These are phyloP conservation scores for Gnetum montanum DNA, from an alignment of 75 land plant genomes.

Conservation along the genomic window DNA sequence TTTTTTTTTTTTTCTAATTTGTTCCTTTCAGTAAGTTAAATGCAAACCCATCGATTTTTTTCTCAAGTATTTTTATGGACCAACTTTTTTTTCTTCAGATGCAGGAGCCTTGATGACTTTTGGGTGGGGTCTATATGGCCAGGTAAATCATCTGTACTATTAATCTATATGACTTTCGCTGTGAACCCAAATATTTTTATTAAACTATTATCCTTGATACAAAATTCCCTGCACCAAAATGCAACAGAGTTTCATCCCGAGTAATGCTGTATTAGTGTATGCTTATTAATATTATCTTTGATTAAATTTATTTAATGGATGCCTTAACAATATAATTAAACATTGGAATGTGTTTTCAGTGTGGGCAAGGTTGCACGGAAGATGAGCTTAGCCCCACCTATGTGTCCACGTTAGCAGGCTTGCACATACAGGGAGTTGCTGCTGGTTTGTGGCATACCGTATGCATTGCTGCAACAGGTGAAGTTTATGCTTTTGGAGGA, in stretches of 20 bases:
- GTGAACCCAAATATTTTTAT: no score
- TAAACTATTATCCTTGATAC: no score
- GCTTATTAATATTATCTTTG: no score
- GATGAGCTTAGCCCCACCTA: constrained; percentile 82
- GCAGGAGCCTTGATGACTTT: constrained; percentile 87
- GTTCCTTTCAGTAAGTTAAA: no score
- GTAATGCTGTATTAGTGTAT: no score
- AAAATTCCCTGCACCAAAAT: no score
- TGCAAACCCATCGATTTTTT: no score
- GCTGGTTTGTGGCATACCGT: constrained; percentile 98
- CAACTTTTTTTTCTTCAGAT: constrained; percentile 37
- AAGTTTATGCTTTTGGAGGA: constrained; percentile 94
- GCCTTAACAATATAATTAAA: no score
- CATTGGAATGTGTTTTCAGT: constrained; percentile 54
- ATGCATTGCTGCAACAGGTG: constrained; percentile 80
- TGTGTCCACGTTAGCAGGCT: constrained; percentile 80
- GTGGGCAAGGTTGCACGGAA: constrained; percentile 98
- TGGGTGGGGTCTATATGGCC: constrained; percentile 99
- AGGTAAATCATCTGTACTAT: constrained; percentile 45
- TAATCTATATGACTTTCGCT: no score
- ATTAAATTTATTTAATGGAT: no score
- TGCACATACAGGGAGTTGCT: constrained; percentile 58
- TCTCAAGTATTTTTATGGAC: no score
- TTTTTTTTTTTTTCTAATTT: background rate
- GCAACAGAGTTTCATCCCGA: no score